These are phyloP conservation scores for Reutealis trisperma DNA, from an alignment of 345 rosid genomes.

Conservation along the genomic window DNA sequence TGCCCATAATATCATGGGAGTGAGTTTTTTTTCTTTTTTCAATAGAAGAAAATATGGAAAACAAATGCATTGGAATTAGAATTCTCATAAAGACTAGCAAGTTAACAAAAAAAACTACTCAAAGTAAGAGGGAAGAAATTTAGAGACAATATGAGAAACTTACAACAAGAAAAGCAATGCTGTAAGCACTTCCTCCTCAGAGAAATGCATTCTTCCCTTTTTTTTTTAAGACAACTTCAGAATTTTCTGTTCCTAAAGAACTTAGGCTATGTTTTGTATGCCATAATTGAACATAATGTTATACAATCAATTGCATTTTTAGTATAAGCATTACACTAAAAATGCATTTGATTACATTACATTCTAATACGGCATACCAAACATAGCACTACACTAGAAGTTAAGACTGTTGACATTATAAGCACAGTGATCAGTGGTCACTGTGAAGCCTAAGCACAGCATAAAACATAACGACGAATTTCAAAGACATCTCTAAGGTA, in stretches of 20 bases:
- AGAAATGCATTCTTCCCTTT: not conserved
- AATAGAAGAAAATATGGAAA: not conserved
- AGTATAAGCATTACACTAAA: too few species aligned
- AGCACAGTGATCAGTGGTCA: not conserved
- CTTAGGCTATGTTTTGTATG: too few species aligned
- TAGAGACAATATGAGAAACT: not conserved
- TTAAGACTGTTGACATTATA: not conserved
- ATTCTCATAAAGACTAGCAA: not conserved
- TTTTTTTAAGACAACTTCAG: too few species aligned
- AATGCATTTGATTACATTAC: too few species aligned
- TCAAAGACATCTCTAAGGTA: not conserved
- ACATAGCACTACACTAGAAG: not conserved
- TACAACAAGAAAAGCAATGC: slow-evolving; percentile 6
- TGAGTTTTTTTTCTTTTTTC: not conserved
- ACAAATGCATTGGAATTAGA: not conserved
- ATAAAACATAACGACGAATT: not conserved
- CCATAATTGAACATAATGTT: too few species aligned
- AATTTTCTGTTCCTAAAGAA: too few species aligned
- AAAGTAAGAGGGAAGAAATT: not conserved
- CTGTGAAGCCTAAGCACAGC: not conserved
- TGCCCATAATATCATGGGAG: not conserved
- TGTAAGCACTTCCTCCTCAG: not conserved
- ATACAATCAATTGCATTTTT: too few species aligned
- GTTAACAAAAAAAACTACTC: not conserved
- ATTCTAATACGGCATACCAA: too few species aligned